Percentiles rank a stretch among this genome's conserved stretches.
Conservation (phyloP, 1,284 basidiomycete species). For the Melampsora americana region DNA sequence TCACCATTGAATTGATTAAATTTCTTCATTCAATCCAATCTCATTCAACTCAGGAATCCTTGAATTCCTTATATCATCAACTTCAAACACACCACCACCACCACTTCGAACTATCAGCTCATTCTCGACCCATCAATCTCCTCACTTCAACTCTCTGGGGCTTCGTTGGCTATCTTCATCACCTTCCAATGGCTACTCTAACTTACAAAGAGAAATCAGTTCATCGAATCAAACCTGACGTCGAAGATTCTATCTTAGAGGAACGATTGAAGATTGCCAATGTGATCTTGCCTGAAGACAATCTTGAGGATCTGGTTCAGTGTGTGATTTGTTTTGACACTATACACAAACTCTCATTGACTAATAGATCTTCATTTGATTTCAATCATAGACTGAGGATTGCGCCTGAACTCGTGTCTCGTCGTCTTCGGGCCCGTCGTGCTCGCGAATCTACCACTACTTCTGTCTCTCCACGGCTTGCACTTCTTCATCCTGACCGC, state of each 20-base stretch:
- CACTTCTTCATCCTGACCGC: background rate
- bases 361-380: too few relatives aligned
- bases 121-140: too few relatives aligned
- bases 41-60: too few relatives aligned
- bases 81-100: too few relatives aligned
- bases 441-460: background rate
- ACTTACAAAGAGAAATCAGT: background rate
- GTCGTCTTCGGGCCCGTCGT: constrained; percentile 1
- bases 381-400: constrained; percentile 28
- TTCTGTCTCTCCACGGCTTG: background rate
- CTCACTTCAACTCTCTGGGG: too few relatives aligned
- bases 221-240: background rate
- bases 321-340: background rate
- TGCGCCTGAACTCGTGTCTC: constrained; percentile 36
- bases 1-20: too few relatives aligned
- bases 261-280: constrained; percentile 34
- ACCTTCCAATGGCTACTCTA: background rate
- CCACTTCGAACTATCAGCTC: too few relatives aligned
- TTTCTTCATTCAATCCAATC: too few relatives aligned
- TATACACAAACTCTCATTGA: too few relatives aligned
- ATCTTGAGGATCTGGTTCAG: constrained; percentile 37
- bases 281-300: constrained; percentile 36
- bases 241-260: constrained; percentile 32
- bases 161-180: background rate
- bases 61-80: too few relatives aligned